Evolutionary conservation across 2,329 filamentous ascomycete genomes (phyloP), one percentile per base, ranked within the genome.

Genomic region (Aspergillus ustus): DNA sequence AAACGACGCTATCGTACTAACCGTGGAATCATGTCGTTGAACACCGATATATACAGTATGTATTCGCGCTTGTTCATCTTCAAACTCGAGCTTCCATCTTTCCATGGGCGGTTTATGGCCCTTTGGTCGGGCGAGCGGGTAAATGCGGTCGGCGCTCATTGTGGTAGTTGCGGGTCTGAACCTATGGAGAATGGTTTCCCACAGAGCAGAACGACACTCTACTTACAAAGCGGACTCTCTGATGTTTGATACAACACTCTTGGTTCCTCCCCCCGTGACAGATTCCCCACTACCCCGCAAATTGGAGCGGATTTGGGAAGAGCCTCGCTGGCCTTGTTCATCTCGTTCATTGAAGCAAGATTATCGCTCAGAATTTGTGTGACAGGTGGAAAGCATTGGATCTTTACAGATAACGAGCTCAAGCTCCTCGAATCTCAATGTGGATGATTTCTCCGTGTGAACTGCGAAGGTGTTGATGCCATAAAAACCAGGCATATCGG

Each of bases 1-100:
- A 11, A 51, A 50, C 8, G 17, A 34, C 17, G 17, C 7, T 2
- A 22, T 11, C 17, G 51, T 60, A 8, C 22, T 8, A 13, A 34
- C 17, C 2, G 7, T 22, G 8, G 51, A 46, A 17, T 54, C 37
- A 20, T 62, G 65, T 17, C 45, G 53, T 22, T 68, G 63, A 4
- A 68, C 22, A 1, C 65, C 66, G 15, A 68, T 58, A 37, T 67
- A 68, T 2, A 62, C 62, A 2, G 66, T 68, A 22, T 64, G 60
- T 7, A 68, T 62, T 31, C 34, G 28, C 1, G 52, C 22, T 4
- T 56, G 11, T 4, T 28, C 25, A 2, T 55, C 31, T 7, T 56
- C 51, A 17, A 66, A 67, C 1, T 54, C 31, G n/a, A 25, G 60
- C 22, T 40, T 58, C 64, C 64, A 64, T 28, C 64, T 52, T 11